phyloP scores from a whole-genome alignment of 345 rosid genomes.

The Acer yangbiense region DNA sequence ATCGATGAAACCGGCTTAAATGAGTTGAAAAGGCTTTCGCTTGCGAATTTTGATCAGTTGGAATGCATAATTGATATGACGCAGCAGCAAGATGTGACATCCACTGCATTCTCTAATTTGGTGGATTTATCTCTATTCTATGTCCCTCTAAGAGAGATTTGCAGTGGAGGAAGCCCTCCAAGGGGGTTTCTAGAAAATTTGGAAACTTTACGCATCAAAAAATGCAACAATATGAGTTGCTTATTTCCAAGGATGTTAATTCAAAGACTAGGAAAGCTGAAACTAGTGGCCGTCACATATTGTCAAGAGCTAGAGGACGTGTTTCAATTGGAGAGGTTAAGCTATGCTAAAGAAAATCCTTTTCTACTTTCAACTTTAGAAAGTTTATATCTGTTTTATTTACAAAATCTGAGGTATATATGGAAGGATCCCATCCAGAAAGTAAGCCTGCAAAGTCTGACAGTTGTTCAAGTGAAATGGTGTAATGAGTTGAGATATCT shows the following conservation, averaged over 20 bases:
- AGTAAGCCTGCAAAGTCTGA: conserved; percentile 8
- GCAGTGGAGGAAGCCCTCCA: conserved; percentile 4
- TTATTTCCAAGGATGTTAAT: conserved; percentile 13
- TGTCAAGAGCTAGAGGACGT: conserved; percentile 13
- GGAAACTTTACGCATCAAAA: neutral
- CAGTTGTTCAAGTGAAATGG: neutral
- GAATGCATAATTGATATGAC: conserved; percentile 7
- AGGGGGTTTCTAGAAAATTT: conserved; percentile 15
- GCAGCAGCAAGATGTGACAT: neutral
- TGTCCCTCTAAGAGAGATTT: conserved; percentile 6
- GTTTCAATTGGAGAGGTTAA: conserved; percentile 7
- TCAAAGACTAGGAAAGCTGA: conserved; percentile 11
- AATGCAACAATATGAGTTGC: neutral
- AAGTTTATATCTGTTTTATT: neutral
- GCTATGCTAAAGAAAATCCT: neutral
- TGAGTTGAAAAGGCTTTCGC: neutral
- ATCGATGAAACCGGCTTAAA: neutral
- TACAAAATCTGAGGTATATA: neutral
- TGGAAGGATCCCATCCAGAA: conserved; percentile 16
- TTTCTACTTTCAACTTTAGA: neutral
- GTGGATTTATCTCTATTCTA: neutral
- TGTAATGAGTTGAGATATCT: neutral
- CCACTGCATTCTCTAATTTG: conserved; percentile 19
- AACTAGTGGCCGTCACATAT: neutral
- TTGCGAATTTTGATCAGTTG: neutral